phyloP scores from a whole-genome alignment of 768 basidiomycete species.

The Suillus ampliporus region DNA sequence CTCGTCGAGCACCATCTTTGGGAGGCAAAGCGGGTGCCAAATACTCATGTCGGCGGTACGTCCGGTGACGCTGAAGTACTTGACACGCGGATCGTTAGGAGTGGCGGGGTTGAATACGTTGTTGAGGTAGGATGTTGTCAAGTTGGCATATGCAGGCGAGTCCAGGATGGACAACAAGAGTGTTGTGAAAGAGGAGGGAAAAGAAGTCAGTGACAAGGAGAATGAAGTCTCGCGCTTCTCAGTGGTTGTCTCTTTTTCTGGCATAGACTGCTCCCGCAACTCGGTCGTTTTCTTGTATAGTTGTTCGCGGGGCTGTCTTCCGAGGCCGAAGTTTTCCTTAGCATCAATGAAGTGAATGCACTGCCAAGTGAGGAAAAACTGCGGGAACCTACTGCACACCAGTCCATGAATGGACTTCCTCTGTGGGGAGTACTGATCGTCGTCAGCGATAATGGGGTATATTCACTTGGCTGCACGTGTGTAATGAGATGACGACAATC shows the following conservation, averaged over 20 bases:
- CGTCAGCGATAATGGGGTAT: constrained; percentile 86
- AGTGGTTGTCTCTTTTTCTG: constrained; percentile 4
- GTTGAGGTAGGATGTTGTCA: constrained; percentile 84
- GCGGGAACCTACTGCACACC: constrained; percentile 78
- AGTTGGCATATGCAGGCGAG: constrained; percentile 94
- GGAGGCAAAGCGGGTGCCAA: constrained; percentile 97
- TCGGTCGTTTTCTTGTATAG: constrained; percentile 11
- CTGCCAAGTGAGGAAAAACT: constrained; percentile 8
- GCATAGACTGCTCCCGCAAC: neutral
- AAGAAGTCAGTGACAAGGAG: constrained; percentile 60
- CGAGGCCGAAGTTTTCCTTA: constrained; percentile 92
- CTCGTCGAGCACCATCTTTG: constrained; percentile 92
- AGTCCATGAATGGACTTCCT: constrained; percentile 99
- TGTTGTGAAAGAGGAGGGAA: constrained; percentile 86
- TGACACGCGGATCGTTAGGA: constrained; percentile 79
- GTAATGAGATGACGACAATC: constrained; percentile 94
- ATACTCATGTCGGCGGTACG: constrained; percentile 68
- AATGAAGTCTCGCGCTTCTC: constrained; percentile 40
- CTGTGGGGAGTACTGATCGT: constrained; percentile 93
- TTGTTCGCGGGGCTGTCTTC: constrained; percentile 52
- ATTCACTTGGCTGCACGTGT: constrained; percentile 80
- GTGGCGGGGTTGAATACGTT: constrained; percentile 82
- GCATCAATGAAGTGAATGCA: constrained; percentile 13
- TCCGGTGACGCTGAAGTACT: constrained; percentile 91
- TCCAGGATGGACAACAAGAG: constrained; percentile 89